phyloP scores from a whole-genome alignment of 768 basidiomycete genomes.

The Hygrophorus russula region DNA sequence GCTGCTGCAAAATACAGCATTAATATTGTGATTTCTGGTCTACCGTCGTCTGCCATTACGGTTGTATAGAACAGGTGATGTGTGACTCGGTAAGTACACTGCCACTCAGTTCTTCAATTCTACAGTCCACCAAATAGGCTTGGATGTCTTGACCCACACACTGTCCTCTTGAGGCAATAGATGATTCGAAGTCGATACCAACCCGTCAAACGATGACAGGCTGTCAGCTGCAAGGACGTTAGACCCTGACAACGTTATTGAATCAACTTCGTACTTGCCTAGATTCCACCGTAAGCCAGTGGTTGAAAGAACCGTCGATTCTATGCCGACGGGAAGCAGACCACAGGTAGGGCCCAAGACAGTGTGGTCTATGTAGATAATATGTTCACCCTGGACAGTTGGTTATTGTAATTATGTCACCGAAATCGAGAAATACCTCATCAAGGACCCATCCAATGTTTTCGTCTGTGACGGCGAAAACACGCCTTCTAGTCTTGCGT shows the following conservation, averaged over 20 bases:
- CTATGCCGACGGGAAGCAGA: conserved; percentile 84
- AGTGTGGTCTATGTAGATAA: conserved; percentile 61
- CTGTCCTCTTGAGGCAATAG: conserved; percentile 52
- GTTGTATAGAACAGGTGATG: not conserved
- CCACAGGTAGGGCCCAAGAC: conserved; percentile 85
- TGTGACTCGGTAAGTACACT: not conserved
- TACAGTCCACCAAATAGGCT: conserved; percentile 85
- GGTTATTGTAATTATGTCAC: not conserved
- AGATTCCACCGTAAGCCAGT: conserved; percentile 85
- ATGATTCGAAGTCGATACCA: conserved; percentile 92
- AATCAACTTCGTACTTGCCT: conserved; percentile 31
- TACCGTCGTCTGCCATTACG: not conserved
- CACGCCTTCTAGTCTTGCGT: conserved; percentile 41
- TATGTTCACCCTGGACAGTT: conserved; percentile 63
- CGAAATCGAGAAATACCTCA: conserved; percentile 21
- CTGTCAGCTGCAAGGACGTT: conserved; percentile 31
- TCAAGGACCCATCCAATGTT: conserved; percentile 87
- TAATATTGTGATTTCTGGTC: conserved; percentile 30
- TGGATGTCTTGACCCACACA: conserved; percentile 67
- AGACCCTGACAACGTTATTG: not conserved
- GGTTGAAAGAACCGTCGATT: conserved; percentile 67
- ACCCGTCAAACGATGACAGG: conserved; percentile 70
- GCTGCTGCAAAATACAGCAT: conserved; percentile 55
- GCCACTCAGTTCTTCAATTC: conserved; percentile 36
- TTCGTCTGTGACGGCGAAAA: conserved; percentile 82